Evolutionary conservation across 192 early-diverging fungal species (phyloP).

Genomic region (Coemansia aciculifera): DNA sequence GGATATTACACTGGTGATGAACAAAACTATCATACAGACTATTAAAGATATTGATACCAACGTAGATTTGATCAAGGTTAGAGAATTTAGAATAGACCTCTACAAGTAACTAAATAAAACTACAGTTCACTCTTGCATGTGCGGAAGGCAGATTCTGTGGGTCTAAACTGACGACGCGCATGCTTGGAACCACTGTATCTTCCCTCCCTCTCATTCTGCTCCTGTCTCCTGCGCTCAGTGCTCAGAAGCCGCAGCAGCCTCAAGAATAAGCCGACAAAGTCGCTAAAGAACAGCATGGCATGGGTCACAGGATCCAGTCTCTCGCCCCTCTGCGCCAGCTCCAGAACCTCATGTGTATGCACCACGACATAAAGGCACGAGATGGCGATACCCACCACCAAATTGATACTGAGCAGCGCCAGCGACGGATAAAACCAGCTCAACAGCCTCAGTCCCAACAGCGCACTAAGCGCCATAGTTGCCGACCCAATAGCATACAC

Average conservation of each 20-base stretch:
- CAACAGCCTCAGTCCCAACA: constrained; percentile 24
- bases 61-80: neutral
- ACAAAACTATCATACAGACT: neutral
- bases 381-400: constrained; percentile 16
- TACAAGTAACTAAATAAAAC: neutral
- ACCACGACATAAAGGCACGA: constrained; percentile 28
- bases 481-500: constrained; percentile 26
- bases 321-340: constrained; percentile 10
- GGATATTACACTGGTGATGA: neutral
- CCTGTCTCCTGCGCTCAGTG: constrained; percentile 12
- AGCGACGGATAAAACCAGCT: constrained; percentile 20
- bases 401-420: constrained; percentile 4
- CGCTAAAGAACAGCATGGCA: constrained; percentile 30
- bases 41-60: neutral
- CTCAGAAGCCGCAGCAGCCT: constrained; percentile 13
- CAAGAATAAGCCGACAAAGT: constrained; percentile 27
- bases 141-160: neutral
- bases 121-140: neutral
- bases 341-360: constrained; percentile 35
- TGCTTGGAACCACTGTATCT: neutral
- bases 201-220: constrained; percentile 8
- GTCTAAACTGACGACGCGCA: constrained; percentile 1
- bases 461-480: neutral
- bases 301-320: constrained; percentile 23
- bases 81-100: neutral